A percentile compares a stretch with the other conserved stretches of the same genome.
Evolutionary conservation across 768 basidiomycete genomes (phyloP).

Genomic region (Mycena capillaripes): DNA sequence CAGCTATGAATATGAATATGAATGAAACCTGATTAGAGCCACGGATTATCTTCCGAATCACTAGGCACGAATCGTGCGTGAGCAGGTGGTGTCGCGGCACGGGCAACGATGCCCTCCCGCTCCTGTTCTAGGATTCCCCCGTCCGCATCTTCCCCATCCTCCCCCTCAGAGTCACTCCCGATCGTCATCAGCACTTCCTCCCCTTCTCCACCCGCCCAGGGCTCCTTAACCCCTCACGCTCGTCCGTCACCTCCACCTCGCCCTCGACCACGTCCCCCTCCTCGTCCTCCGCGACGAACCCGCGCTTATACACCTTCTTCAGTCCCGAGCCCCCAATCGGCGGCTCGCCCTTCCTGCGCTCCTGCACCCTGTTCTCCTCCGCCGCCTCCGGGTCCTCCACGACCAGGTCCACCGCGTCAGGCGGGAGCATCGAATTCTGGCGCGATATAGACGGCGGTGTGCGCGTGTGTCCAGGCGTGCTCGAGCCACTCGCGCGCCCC

Average conservation of each 20-base stretch:
- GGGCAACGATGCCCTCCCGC: conserved; percentile 21
- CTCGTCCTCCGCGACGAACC: conserved; percentile 56
- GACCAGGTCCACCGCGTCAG: conserved; percentile 92
- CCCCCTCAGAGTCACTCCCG: conserved; percentile 44
- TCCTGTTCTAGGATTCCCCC: conserved; percentile 38
- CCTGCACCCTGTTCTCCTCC: conserved; percentile 55
- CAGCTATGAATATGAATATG: not conserved
- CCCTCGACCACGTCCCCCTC: conserved; percentile 50
- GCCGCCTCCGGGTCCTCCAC: conserved; percentile 76
- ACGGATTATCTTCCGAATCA: conserved; percentile 1
- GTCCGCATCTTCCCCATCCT: conserved; percentile 35
- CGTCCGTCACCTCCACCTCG: conserved; percentile 58
- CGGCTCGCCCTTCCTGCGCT: conserved; percentile 77
- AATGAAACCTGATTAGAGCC: not conserved
- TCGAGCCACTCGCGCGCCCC: conserved; percentile 22
- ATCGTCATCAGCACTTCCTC: conserved; percentile 55
- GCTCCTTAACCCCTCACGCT: conserved; percentile 39
- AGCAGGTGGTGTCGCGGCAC: not conserved
- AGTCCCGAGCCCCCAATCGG: conserved; percentile 56
- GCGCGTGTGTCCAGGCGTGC: conserved; percentile 29
- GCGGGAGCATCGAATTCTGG: conserved; percentile 57
- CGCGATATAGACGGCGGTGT: conserved; percentile 50
- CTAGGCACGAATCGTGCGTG: conserved; percentile 3
- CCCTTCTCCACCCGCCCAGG: conserved; percentile 51
- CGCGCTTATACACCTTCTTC: conserved; percentile 67